phyloP scores from a whole-genome alignment of 306 rosid genomes.

The Vigna radiata region DNA sequence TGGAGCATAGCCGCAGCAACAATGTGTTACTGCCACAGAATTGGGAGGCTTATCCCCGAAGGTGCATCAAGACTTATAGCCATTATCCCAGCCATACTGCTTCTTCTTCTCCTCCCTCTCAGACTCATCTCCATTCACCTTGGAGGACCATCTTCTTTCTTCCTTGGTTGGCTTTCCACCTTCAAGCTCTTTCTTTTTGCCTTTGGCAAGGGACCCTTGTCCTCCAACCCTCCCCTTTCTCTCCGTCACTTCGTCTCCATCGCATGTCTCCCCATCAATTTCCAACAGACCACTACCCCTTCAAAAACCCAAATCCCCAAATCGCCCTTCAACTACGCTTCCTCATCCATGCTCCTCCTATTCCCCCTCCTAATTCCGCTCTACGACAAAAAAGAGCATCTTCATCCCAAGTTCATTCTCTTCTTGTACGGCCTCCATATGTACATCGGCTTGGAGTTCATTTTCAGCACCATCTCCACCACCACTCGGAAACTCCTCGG shows the following conservation, averaged over 20 bases:
- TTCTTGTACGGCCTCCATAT: slow-evolving; percentile 45
- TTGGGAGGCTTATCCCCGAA: slow-evolving; percentile 31
- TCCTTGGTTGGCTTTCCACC: slow-evolving; percentile 51
- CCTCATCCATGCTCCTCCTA: not conserved
- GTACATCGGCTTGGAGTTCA: slow-evolving; percentile 48
- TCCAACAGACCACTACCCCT: slow-evolving; percentile 15
- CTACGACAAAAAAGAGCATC: not conserved
- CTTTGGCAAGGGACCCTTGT: slow-evolving; percentile 47
- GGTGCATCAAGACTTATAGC: slow-evolving; percentile 37
- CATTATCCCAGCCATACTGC: slow-evolving; percentile 36
- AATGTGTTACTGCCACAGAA: slow-evolving; percentile 43
- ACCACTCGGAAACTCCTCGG: slow-evolving; percentile 8
- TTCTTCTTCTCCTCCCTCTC: slow-evolving; percentile 49
- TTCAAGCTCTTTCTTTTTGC: slow-evolving; percentile 55
- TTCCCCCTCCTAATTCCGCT: slow-evolving; percentile 27
- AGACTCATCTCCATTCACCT: slow-evolving; percentile 42
- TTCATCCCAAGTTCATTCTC: slow-evolving; percentile 36
- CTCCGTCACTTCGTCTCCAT: slow-evolving; percentile 42
- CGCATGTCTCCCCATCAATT: slow-evolving; percentile 47
- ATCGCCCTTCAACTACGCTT: not conserved
- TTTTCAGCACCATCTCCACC: not conserved
- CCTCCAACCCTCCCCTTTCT: slow-evolving; percentile 46
- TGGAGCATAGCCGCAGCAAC: slow-evolving; percentile 44
- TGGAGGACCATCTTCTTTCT: slow-evolving; percentile 50
- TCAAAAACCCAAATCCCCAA: not conserved